Evolutionary conservation across 495 filamentous ascomycete genomes (phyloP).

Genomic region (Neurospora terricola): DNA sequence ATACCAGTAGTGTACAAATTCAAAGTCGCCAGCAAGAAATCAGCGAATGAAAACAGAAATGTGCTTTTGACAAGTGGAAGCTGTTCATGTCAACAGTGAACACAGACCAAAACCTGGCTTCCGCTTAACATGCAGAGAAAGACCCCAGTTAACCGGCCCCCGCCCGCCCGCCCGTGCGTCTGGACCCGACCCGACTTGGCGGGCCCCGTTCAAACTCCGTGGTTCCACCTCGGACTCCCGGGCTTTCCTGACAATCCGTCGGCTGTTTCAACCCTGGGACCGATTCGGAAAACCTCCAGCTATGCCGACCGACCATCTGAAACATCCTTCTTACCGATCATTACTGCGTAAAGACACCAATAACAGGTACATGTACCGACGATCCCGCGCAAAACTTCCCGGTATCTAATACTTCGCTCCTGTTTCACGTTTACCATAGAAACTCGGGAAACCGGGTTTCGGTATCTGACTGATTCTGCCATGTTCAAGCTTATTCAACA

Average conservation of each 20-base stretch:
- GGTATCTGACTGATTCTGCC: neutral
- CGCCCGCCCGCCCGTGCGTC: neutral
- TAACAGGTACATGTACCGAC: neutral
- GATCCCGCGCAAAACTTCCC: neutral
- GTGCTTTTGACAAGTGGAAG: neutral
- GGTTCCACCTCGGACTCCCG: neutral
- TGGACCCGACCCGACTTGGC: neutral
- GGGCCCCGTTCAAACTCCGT: neutral
- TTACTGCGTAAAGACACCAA: neutral
- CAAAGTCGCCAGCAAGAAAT: too few species aligned
- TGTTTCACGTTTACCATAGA: neutral
- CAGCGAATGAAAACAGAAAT: too few species aligned
- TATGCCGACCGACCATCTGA: neutral
- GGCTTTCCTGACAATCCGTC: neutral
- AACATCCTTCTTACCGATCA: neutral
- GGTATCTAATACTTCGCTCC: neutral
- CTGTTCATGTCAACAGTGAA: neutral
- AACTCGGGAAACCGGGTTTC: neutral
- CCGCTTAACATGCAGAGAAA: neutral
- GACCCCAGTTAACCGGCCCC: neutral
- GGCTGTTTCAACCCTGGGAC: neutral
- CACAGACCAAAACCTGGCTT: neutral
- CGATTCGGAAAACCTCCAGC: neutral
- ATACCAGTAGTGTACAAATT: too few species aligned
- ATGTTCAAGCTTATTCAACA: neutral